A percentile compares a stretch with the other conserved stretches of the same genome.
phyloP scores from a whole-genome alignment of 345 rosid genomes.

The Lagerstroemia speciosa region DNA sequence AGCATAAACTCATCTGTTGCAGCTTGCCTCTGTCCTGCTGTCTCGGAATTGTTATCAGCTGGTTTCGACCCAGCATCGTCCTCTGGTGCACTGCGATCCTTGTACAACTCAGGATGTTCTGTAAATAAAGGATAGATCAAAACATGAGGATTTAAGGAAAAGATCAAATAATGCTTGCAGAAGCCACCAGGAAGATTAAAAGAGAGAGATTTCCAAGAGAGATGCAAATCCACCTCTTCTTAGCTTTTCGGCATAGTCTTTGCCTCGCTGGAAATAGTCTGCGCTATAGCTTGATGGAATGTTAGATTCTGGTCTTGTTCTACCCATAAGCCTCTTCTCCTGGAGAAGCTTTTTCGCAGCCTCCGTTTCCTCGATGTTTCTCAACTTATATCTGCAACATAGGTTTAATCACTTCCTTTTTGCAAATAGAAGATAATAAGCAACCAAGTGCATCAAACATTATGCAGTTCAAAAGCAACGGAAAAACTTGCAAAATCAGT shows the following conservation, averaged over 20 bases:
- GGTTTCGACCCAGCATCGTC: conserved; percentile 50
- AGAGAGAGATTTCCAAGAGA: neutral
- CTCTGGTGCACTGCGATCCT: conserved; percentile 41
- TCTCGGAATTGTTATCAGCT: conserved; percentile 33
- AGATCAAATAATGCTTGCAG: neutral
- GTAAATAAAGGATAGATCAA: conserved; percentile 11
- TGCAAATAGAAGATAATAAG: neutral
- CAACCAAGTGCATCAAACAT: neutral
- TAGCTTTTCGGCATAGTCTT: conserved; percentile 88
- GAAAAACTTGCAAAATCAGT: neutral
- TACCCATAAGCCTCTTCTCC: conserved; percentile 77
- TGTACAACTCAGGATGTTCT: conserved; percentile 96
- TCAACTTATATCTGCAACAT: conserved; percentile 66
- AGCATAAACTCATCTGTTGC: conserved; percentile 91
- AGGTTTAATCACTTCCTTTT: neutral
- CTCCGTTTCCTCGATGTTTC: conserved; percentile 93
- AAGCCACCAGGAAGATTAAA: neutral
- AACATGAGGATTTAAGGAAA: neutral
- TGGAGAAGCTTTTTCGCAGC: conserved; percentile 97
- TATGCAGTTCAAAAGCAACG: neutral
- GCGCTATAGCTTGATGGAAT: conserved; percentile 96
- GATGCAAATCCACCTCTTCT: conserved; percentile 55
- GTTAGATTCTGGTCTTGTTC: conserved; percentile 58
- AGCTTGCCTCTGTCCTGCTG: conserved; percentile 77
- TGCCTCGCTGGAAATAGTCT: conserved; percentile 88